These are phyloP conservation scores for Lathyrus oleraceus DNA, from an alignment of 306 rosid genomes.

Conservation along the genomic window DNA sequence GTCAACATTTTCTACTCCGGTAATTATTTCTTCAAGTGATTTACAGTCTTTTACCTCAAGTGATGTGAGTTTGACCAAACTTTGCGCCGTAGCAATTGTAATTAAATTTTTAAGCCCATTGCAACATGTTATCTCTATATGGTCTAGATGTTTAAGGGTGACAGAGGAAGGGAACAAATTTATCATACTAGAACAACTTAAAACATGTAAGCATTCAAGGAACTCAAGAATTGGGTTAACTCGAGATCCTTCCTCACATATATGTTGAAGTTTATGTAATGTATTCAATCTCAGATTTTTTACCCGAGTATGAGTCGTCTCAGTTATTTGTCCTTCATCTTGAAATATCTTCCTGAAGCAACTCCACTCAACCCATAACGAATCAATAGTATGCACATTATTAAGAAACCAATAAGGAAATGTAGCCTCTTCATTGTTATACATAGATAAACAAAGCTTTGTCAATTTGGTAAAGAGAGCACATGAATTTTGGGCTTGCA, in stretches of 20 bases:
- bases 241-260: neutral
- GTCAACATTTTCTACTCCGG: no score
- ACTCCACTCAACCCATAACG: neutral
- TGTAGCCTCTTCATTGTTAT: neutral
- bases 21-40: neutral
- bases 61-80: neutral
- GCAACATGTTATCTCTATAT: neutral
- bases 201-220: neutral
- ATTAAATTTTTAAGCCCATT: neutral
- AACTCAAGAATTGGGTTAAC: neutral
- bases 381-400: neutral
- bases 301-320: neutral
- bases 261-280: neutral
- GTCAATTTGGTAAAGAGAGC: neutral
- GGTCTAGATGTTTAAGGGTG: neutral
- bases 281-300: neutral
- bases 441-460: neutral
- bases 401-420: neutral
- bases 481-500: neutral
- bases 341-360: neutral
- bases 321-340: neutral
- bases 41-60: neutral
- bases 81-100: neutral
- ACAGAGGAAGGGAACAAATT: neutral
- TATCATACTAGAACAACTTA: neutral